Evolutionary conservation across 495 filamentous ascomycete genomes (phyloP).

Genomic region (Parmelia sp.): DNA sequence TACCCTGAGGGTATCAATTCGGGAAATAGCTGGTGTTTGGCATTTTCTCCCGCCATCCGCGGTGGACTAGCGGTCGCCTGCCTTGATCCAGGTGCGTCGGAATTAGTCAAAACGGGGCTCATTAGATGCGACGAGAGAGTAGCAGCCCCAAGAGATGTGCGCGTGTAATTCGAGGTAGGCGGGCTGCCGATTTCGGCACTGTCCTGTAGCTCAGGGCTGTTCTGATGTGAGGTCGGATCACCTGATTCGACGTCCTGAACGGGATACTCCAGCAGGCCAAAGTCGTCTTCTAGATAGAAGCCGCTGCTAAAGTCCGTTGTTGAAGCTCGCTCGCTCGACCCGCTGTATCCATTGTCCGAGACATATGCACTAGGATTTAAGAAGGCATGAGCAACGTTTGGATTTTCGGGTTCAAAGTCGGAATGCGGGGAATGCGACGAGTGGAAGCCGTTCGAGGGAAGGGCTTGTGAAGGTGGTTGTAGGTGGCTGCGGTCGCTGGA

Average conservation of each 20-base stretch:
- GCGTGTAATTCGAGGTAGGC: slow-evolving; percentile 10
- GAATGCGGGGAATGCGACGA: slow-evolving; percentile 7
- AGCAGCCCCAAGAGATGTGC: slow-evolving; percentile 23
- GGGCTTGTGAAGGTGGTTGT: slow-evolving; percentile 3
- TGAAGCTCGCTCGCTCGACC: slow-evolving; percentile 23
- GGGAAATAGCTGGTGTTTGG: not conserved
- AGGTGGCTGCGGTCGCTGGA: slow-evolving; percentile 9
- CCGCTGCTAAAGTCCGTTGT: slow-evolving; percentile 16
- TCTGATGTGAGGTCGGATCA: slow-evolving; percentile 5
- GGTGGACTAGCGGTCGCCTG: slow-evolving; percentile 24
- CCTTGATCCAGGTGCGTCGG: slow-evolving; percentile 21
- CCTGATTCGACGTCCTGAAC: slow-evolving; percentile 9
- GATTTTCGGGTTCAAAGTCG: slow-evolving; percentile 8
- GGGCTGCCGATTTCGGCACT: slow-evolving; percentile 8
- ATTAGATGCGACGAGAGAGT: slow-evolving; percentile 24
- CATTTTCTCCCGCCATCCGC: not conserved
- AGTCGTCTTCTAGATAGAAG: slow-evolving; percentile 20
- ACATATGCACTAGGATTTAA: slow-evolving; percentile 22
- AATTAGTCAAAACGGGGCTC: slow-evolving; percentile 27
- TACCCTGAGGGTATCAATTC: not conserved
- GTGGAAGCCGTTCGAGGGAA: slow-evolving; percentile 8
- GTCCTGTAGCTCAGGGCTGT: not conserved
- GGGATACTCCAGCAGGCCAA: slow-evolving; percentile 16
- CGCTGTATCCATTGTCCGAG: slow-evolving; percentile 26
- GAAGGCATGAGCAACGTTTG: slow-evolving; percentile 19